phyloP scores from a whole-genome alignment of 2,329 filamentous ascomycete genomes.

The Nemania diffusa region DNA sequence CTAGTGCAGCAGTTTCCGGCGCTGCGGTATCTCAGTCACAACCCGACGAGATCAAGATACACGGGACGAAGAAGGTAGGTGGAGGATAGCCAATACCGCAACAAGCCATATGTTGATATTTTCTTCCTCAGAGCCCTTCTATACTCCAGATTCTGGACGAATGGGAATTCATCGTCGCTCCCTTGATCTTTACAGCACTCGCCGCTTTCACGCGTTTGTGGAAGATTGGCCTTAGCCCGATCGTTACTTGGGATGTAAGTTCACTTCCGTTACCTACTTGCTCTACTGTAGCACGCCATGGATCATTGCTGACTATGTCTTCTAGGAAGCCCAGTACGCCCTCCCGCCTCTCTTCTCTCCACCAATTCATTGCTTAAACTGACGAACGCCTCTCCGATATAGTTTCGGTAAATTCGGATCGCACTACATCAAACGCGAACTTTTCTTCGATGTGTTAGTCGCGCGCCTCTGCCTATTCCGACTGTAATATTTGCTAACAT shows the following conservation, averaged over 20 bases:
- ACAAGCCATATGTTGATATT: constrained; percentile 20
- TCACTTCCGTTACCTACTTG: not conserved
- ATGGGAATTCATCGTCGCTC: constrained; percentile 71
- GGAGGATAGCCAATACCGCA: constrained; percentile 11
- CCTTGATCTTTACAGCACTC: constrained; percentile 69
- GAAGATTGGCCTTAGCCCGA: constrained; percentile 75
- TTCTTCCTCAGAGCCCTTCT: constrained; percentile 58
- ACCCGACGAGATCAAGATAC: constrained; percentile 69
- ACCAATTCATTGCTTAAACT: constrained; percentile 38
- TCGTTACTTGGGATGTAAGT: constrained; percentile 71
- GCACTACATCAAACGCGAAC: constrained; percentile 98
- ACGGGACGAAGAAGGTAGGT: constrained; percentile 63
- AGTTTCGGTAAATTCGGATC: constrained; percentile 98
- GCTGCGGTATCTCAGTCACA: constrained; percentile 54
- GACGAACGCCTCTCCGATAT: constrained; percentile 42
- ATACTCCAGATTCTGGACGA: constrained; percentile 71
- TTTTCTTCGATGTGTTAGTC: constrained; percentile 85
- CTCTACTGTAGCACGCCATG: not conserved
- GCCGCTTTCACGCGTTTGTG: constrained; percentile 75
- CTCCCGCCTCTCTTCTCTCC: constrained; percentile 15
- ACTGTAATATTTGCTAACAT: constrained; percentile 36
- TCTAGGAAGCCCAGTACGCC: constrained; percentile 68
- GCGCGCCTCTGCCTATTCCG: constrained; percentile 20
- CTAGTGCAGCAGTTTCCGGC: constrained; percentile 54
- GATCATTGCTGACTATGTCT: constrained; percentile 34